Conservation (phyloP, 306 rosid species). For the Hippophae rhamnoides region DNA sequence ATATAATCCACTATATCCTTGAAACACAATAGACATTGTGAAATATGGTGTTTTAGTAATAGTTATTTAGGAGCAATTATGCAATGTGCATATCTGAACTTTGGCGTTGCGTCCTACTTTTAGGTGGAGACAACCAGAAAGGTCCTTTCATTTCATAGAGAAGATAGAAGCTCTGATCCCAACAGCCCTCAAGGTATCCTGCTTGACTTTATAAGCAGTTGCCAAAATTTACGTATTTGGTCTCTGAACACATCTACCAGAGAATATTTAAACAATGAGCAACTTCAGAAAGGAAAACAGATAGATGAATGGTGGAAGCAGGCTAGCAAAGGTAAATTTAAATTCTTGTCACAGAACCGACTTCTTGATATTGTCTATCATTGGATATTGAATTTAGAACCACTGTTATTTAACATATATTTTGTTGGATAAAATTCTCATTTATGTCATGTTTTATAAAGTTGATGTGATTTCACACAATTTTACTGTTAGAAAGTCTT, state of each 20-base stretch:
- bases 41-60: conserved; percentile 16
- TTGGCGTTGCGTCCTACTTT: conserved; percentile 19
- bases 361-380: conserved; percentile 6
- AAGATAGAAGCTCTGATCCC: conserved; percentile 82
- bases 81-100: conserved; percentile 15
- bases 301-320: conserved; percentile 99
- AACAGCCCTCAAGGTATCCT: conserved; percentile 79
- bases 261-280: conserved; percentile 88
- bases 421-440: no score
- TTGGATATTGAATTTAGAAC: conserved; percentile 8
- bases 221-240: conserved; percentile 98
- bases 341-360: neutral
- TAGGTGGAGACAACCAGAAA: conserved; percentile 95
- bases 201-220: conserved; percentile 91
- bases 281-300: conserved; percentile 96
- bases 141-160: conserved; percentile 86
- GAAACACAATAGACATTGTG: conserved; percentile 11
- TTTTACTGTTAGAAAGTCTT: no score
- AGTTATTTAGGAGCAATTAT: conserved; percentile 15
- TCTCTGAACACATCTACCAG: conserved; percentile 81
- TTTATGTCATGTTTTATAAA: no score
- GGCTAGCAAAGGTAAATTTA: conserved; percentile 73
- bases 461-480: no score
- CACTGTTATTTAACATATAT: no score
- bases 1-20: conserved; percentile 9